Evolutionary conservation across 257 asterid genomes (phyloP).

Genomic region (Jaltomata sinuosa): DNA sequence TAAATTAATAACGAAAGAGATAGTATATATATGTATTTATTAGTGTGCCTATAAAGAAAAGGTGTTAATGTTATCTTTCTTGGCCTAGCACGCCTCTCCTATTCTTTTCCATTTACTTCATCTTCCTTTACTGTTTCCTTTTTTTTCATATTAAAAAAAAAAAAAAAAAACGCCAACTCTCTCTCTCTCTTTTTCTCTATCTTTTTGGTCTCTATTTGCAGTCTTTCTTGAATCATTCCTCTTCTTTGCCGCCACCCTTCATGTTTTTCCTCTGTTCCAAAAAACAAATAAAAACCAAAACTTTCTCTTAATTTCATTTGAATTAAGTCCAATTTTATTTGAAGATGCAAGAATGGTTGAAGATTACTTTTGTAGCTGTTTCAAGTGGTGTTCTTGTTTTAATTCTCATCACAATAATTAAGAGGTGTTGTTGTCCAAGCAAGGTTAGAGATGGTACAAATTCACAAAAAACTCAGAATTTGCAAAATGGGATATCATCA

Average conservation of each 20-base stretch:
- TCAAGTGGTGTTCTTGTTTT: constrained; percentile 13
- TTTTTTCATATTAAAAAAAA: neutral
- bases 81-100: neutral
- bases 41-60: neutral
- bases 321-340: too few species aligned
- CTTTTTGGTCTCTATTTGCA: constrained; percentile 12
- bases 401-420: constrained; percentile 13
- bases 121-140: neutral
- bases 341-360: constrained; percentile 42
- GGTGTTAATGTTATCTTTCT: neutral
- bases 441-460: neutral
- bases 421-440: constrained; percentile 8
- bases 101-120: constrained; percentile 15
- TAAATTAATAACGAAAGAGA: too few species aligned
- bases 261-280: neutral
- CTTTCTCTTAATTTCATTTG: neutral
- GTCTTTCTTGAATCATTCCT: constrained; percentile 46
- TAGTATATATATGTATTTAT: neutral
- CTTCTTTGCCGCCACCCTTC: constrained; percentile 23
- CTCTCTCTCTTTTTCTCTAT: neutral
- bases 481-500: constrained; percentile 46
- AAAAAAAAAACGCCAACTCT: neutral
- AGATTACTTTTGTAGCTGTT: constrained; percentile 19
- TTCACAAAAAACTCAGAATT: constrained; percentile 9
- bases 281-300: neutral